Percentiles rank a stretch among this genome's conserved stretches.
phyloP scores from a whole-genome alignment of 192 early-diverging fungal species.

The Mortierella antarctica region DNA sequence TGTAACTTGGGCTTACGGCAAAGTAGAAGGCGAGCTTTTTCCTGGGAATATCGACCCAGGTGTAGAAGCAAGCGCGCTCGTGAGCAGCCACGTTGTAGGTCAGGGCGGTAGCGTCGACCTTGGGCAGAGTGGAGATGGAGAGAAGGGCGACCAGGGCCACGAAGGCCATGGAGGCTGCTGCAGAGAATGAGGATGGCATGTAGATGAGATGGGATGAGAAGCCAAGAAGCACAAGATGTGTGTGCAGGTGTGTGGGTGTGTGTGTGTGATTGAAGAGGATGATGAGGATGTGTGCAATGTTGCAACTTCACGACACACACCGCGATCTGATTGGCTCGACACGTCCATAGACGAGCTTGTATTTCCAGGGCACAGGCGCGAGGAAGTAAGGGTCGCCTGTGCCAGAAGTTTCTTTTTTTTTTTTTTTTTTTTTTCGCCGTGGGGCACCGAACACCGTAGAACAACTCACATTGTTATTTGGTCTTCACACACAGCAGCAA shows the following conservation, averaged over 20 bases:
- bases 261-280: not conserved
- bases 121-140: slow-evolving; percentile 32
- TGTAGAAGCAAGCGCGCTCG: slow-evolving; percentile 94
- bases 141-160: slow-evolving; percentile 43
- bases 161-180: slow-evolving; percentile 28
- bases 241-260: slow-evolving; percentile 1
- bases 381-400: no score
- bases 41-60: slow-evolving; percentile 74
- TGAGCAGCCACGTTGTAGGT: slow-evolving; percentile 91
- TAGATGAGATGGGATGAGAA: not conserved
- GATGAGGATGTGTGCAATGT: not conserved
- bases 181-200: slow-evolving; percentile 34
- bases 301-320: not conserved
- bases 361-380: no score
- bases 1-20: slow-evolving; percentile 75
- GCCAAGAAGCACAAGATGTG: not conserved
- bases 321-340: no score
- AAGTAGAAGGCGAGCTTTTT: slow-evolving; percentile 99
- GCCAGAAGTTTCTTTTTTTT: not conserved
- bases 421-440: no score
- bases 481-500: no score
- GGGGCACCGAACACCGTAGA: not conserved
- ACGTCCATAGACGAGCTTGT: no score
- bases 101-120: slow-evolving; percentile 63
- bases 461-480: not conserved